phyloP scores from a whole-genome alignment of 2,329 filamentous ascomycete species.

The Herpotrichia juniperi region DNA sequence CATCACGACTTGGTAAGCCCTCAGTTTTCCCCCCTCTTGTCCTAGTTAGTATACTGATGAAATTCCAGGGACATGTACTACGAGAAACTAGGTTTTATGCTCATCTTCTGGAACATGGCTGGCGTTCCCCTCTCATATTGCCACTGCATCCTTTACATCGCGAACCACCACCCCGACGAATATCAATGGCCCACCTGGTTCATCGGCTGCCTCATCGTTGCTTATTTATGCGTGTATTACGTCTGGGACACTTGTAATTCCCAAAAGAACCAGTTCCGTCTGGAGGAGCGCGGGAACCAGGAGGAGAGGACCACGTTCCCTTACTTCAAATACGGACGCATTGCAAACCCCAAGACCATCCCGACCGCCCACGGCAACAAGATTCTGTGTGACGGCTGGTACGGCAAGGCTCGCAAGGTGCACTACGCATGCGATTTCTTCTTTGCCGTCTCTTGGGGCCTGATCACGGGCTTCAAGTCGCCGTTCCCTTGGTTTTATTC shows the following conservation, averaged over 20 bases:
- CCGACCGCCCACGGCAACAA: slow-evolving; percentile 74
- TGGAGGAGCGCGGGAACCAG: slow-evolving; percentile 73
- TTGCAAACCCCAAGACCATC: slow-evolving; percentile 82
- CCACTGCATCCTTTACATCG: slow-evolving; percentile 89
- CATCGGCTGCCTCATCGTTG: slow-evolving; percentile 67
- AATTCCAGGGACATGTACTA: slow-evolving; percentile 85
- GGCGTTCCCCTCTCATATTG: slow-evolving; percentile 91
- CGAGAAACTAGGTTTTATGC: slow-evolving; percentile 97
- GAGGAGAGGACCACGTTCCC: slow-evolving; percentile 81
- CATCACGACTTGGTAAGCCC: slow-evolving; percentile 74
- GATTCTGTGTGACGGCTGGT: slow-evolving; percentile 81
- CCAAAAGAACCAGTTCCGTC: slow-evolving; percentile 92
- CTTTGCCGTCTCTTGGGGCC: slow-evolving; percentile 78
- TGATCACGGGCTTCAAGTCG: slow-evolving; percentile 80
- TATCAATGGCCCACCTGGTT: slow-evolving; percentile 78
- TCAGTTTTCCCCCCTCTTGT: not conserved
- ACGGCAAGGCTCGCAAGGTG: slow-evolving; percentile 77
- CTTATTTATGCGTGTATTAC: slow-evolving; percentile 87
- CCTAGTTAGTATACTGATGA: slow-evolving; percentile 7
- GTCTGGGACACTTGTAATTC: slow-evolving; percentile 91
- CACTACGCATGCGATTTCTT: slow-evolving; percentile 83
- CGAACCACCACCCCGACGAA: slow-evolving; percentile 77
- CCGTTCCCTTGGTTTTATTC: slow-evolving; percentile 92
- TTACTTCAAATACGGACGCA: slow-evolving; percentile 84
- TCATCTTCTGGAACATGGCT: slow-evolving; percentile 96